Evolutionary conservation across 495 filamentous ascomycete genomes (phyloP).

Genomic region (Penicillium soppii): DNA sequence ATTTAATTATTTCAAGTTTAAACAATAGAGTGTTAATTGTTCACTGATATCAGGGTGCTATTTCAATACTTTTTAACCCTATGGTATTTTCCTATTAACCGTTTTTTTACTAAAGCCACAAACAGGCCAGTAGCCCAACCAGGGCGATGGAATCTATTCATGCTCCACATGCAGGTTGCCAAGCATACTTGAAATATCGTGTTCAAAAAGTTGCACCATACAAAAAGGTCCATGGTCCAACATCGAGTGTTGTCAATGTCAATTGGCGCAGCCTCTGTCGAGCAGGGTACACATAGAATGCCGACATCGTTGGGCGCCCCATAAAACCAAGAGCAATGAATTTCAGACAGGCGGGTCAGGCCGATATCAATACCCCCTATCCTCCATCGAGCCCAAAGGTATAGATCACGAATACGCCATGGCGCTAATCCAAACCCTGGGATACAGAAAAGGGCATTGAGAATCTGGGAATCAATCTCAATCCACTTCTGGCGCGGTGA

Average conservation of each 20-base stretch:
- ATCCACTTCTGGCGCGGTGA: constrained; percentile 79
- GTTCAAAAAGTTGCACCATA: constrained; percentile 73
- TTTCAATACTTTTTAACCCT: too few species aligned
- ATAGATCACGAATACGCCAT: constrained; percentile 82
- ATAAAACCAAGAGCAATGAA: not conserved
- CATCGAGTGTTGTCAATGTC: too few species aligned
- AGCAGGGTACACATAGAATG: too few species aligned
- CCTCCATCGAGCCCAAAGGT: too few species aligned
- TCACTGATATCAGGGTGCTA: too few species aligned
- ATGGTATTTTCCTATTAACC: too few species aligned
- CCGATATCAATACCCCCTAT: constrained; percentile 63
- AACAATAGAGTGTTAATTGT: too few species aligned
- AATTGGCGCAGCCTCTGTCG: constrained; percentile 51
- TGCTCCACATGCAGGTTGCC: constrained; percentile 76
- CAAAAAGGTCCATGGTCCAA: constrained; percentile 80
- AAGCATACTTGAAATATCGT: constrained; percentile 71
- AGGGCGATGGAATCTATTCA: constrained; percentile 68
- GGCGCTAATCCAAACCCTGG: constrained; percentile 81
- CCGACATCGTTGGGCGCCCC: too few species aligned
- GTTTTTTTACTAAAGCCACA: too few species aligned
- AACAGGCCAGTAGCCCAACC: constrained; percentile 73
- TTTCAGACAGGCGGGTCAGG: not conserved
- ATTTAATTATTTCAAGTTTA: too few species aligned
- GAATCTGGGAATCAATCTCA: constrained; percentile 80
- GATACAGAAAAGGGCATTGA: constrained; percentile 83